Evolutionary conservation across 306 rosid genomes (phyloP).

Genomic region (Lotus japonicus): DNA sequence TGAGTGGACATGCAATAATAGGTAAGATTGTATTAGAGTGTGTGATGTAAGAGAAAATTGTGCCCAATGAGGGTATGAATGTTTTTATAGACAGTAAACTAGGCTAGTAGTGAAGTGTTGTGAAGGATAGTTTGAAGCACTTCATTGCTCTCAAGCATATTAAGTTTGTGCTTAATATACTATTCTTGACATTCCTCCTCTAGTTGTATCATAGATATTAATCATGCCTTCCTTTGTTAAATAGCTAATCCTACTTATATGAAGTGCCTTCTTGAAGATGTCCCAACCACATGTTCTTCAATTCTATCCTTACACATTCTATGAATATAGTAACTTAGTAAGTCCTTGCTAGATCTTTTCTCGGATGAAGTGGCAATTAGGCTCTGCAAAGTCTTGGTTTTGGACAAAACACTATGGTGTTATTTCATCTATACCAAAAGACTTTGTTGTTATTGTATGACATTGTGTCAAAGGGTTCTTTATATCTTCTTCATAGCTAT

Average conservation of each 20-base stretch:
- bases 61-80: not conserved
- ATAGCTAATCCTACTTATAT: too few relatives aligned
- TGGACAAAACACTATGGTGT: not conserved
- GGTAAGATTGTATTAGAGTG: not conserved
- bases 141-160: not conserved
- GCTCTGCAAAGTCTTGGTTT: not conserved
- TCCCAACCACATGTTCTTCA: too few relatives aligned
- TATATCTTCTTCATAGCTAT: too few relatives aligned
- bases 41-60: not conserved
- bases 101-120: not conserved
- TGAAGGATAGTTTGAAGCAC: not conserved
- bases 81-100: not conserved
- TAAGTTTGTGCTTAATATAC: not conserved
- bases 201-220: too few relatives aligned
- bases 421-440: not conserved
- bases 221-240: too few relatives aligned
- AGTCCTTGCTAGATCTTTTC: too few relatives aligned
- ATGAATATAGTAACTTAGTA: too few relatives aligned
- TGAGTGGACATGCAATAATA: not conserved
- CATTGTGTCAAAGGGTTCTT: not conserved
- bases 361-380: too few relatives aligned
- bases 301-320: too few relatives aligned
- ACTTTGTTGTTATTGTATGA: not conserved
- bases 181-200: too few relatives aligned
- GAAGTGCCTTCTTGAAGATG: too few relatives aligned